Evolutionary conservation across 2,329 filamentous ascomycete genomes (phyloP).

Genomic region (Cladophialophora carrionii): DNA sequence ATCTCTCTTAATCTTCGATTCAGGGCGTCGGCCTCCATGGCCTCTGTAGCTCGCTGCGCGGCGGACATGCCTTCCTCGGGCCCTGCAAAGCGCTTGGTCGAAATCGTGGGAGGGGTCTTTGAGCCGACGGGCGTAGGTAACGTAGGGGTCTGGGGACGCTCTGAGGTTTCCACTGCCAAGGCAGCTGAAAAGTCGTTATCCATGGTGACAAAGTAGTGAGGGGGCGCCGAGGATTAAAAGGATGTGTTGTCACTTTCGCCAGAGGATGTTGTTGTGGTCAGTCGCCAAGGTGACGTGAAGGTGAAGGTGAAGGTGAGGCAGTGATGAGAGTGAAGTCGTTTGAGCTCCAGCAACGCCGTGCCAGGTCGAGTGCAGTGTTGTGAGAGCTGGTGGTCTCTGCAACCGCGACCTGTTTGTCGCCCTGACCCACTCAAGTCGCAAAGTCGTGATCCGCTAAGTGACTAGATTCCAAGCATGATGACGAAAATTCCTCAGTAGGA

Average conservation of each 20-base stretch:
- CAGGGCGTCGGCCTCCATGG: slow-evolving; percentile 62
- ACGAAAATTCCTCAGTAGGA: background rate
- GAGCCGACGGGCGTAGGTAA: slow-evolving; percentile 61
- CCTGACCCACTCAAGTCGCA: slow-evolving; percentile 11
- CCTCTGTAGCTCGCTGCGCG: slow-evolving; percentile 50
- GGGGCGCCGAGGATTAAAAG: background rate
- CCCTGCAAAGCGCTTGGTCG: slow-evolving; percentile 49
- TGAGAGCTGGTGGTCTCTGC: slow-evolving; percentile 28
- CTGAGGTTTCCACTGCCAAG: slow-evolving; percentile 23
- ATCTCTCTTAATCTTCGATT: slow-evolving; percentile 64
- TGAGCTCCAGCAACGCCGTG: background rate
- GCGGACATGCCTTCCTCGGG: slow-evolving; percentile 33
- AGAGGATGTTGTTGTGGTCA: slow-evolving; percentile 9
- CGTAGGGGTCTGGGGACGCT: slow-evolving; percentile 48
- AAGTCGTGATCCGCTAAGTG: background rate
- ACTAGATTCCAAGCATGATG: slow-evolving; percentile 16
- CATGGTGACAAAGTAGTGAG: slow-evolving; percentile 29
- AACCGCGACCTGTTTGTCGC: slow-evolving; percentile 29
- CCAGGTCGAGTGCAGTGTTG: background rate
- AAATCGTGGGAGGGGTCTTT: slow-evolving; percentile 63
- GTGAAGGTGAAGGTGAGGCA: slow-evolving; percentile 6
- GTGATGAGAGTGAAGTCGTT: slow-evolving; percentile 7
- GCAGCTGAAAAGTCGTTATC: slow-evolving; percentile 23
- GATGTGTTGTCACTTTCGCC: background rate
- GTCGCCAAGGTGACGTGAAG: slow-evolving; percentile 11